Evolutionary conservation across 2,329 filamentous ascomycete species (phyloP), one percentile per base, ranked within the genome.

Genomic region (Xylaria hypoxylon): DNA sequence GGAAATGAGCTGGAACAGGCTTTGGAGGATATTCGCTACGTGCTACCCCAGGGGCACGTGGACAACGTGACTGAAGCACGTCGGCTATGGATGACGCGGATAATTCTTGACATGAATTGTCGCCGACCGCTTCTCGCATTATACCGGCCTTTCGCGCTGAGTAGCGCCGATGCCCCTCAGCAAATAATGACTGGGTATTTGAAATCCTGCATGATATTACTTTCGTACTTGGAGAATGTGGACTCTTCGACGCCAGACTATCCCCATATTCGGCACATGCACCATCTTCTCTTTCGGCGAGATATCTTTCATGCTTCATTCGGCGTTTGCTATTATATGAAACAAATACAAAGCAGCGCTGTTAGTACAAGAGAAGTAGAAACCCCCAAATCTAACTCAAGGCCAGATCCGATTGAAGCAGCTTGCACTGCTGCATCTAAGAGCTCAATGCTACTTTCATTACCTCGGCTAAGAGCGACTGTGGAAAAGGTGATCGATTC

Each of bases 221-320:
- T 87, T 53, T 84, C 82, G 15, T 87, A 86, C 64, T 77, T 87
- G 50, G 85, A 87, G 67, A 85, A 87, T 67, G 74, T 87, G 5
- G 84, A 87, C 64, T 82, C 84, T 0, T 73, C 77, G 26, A 77
- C 81, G 5, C 78, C 82, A 2, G 80, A 82, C 52, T 87, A 83
- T 58, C 76, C 80, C 45, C 81, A 83, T 47, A 79, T 85, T 26
- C 80, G 80, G 69, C 83, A 85, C 64, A 84, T 87, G 80, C 85
- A 86, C 61, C 80, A 86, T 64, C 80, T 86, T 55, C 78, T 86
- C 11, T 73, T 87, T 40, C 85, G 84, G 70, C 81, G 82, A 65
- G 86, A 87, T 68, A 83, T 87, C 26, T 77, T 86, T 22, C 85
- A 87, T 73, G 84, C 85, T 58, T 83, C 84, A 2, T 80, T 87